Evolutionary conservation across 257 asterid species (phyloP), one percentile per base, ranked within the genome.

Genomic region (Solanum chilense): DNA sequence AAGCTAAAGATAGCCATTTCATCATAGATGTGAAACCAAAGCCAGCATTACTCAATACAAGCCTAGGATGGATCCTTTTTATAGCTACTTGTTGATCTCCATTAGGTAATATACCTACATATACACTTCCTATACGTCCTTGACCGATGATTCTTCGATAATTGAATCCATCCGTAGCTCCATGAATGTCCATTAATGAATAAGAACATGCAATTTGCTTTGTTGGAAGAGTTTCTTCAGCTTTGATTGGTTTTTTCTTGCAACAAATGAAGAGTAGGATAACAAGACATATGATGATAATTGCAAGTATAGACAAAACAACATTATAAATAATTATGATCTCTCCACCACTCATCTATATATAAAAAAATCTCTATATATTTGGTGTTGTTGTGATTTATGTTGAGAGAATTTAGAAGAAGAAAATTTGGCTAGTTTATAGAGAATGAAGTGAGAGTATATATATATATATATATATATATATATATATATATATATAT

Each of bases 161-260:
- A 89, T 92, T 95, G 94, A 96, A 96, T 12, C 97, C 96, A 45
- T 96, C 99, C 0, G 99, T 96, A 78, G 99, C 98, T 12, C 93
- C 90, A 86, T 96, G 93, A 70, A 96, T 93, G 6, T 96, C 98
- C 95, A 88, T 96, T 6, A 96, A 77, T 1, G 96, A 66, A 21
- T 87, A 92, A 0, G 92, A 87, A 15, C 88, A 45, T 3, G 98
- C 96, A 14, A 88, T 82, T n/a, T 78, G 87, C 87, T 91, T 95
- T 23, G 93, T 82, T 0, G 94, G 92, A 18, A 70, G 86, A 27
- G 86, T 35, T 83, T 87, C 90, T 70, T 89, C 92, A 6, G 42
- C 85, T 64, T 81, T 68, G 16, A 82, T 77, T 3, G 94, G 88
- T 84, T 90, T 93, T 86, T 77, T 90, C 85, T 87, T 93, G 90